Evolutionary conservation across 495 filamentous ascomycete genomes (phyloP).

Genomic region (Paragyromitra xinjiangensis): DNA sequence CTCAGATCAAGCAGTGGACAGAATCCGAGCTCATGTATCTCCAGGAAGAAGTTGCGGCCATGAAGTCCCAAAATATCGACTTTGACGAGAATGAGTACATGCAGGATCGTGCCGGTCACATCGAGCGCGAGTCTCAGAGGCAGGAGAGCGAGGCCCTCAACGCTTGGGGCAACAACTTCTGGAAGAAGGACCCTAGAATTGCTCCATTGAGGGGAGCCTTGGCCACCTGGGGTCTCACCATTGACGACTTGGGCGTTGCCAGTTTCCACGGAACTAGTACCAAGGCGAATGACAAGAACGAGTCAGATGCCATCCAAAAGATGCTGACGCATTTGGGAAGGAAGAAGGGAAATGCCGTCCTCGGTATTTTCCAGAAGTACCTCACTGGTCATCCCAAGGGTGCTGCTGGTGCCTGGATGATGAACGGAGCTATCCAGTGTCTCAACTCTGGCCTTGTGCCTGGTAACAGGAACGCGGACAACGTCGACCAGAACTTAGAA

Average conservation of each 20-base stretch:
- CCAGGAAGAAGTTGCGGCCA: constrained; percentile 87
- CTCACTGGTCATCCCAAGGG: constrained; percentile 99
- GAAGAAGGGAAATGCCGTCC: constrained; percentile 90
- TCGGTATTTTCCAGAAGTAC: constrained; percentile 99
- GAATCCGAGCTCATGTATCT: constrained; percentile 93
- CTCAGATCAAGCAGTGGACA: constrained; percentile 93
- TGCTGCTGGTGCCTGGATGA: constrained; percentile 99
- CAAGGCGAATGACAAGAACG: constrained; percentile 99
- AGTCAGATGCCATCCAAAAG: constrained; percentile 96
- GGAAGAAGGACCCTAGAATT: constrained; percentile 92
- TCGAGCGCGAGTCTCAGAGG: constrained; percentile 84
- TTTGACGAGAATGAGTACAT: constrained; percentile 86
- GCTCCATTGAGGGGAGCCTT: constrained; percentile 93
- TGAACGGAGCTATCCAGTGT: constrained; percentile 96
- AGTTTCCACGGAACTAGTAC: constrained; percentile 99
- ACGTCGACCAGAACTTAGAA: constrained; percentile 94
- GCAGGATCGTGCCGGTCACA: constrained; percentile 82
- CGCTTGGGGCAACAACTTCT: constrained; percentile 96
- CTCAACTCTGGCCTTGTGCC: constrained; percentile 92
- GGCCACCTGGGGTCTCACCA: constrained; percentile 96
- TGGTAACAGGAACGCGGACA: constrained; percentile 97
- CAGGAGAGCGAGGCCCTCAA: constrained; percentile 91
- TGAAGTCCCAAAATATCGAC: constrained; percentile 77
- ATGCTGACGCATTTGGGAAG: constrained; percentile 95
- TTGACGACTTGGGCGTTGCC: constrained; percentile 92